Evolutionary conservation across 2,329 filamentous ascomycete species (phyloP), one percentile per base, ranked within the genome.

Genomic region (Fusarium domesticum): DNA sequence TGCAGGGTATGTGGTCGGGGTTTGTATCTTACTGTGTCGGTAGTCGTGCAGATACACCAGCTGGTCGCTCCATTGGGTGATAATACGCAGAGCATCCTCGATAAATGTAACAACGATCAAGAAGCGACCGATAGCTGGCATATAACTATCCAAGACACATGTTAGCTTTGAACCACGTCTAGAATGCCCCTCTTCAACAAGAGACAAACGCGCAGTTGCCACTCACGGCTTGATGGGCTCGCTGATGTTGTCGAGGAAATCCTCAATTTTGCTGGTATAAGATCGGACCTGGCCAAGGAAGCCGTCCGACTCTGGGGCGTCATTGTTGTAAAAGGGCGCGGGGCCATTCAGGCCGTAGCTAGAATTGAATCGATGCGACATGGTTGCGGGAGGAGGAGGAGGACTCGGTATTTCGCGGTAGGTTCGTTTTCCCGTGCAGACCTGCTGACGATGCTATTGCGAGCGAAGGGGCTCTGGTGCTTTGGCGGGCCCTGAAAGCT

Each of bases 231-330:
- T 97, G 58, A 97, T 72, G 37, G 93, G 93, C 65, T 96, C 92
- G 62, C 89, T 86, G 63, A 90, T 57, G 19, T 81, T 88, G 70
- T 97, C 93, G 65, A 98, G 71, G 66, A 88, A 73, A 67, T 98
- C 93, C 74, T 98, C 93, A 57, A 98, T 92, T 79, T 96, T 97
- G 84, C 88, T 96, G 39, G 93, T 98, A 71, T 97, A 91, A 68
- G 90, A 83, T 54, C 93, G 81, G 65, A 98, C 89, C 61, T 89
- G 80, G 68, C 96, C 93, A 58, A 98, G 81, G 45, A 68, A 47
- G 56, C 59, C 58, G 41, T 61, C 63, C 45, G 86, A 83, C 68
- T 82, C 89, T 37, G 85, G 80, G 60, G 90, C 84, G 23, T 65
- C 61, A 28, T 50, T 53, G 71, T 35, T 34, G 35, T 19, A 84